phyloP scores from a whole-genome alignment of 2,329 filamentous ascomycete species.

The Phialophora macrospora region DNA sequence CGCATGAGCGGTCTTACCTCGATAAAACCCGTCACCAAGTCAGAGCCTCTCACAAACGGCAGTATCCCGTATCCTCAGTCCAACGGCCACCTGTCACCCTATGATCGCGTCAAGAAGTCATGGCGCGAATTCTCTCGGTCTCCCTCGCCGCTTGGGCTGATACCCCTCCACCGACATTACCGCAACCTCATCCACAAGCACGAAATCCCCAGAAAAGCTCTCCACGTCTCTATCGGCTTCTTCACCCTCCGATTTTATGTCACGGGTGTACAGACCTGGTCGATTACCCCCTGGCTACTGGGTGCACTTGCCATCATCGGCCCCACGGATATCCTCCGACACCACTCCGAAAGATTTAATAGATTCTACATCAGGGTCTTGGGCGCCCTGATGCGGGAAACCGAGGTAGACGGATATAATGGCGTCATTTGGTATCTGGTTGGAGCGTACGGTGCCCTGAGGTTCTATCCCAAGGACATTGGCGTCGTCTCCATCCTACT shows the following conservation, averaged over 20 bases:
- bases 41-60: slow-evolving; percentile 47
- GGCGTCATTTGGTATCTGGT: slow-evolving; percentile 96
- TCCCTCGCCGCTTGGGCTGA: slow-evolving; percentile 88
- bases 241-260: slow-evolving; percentile 85
- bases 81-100: slow-evolving; percentile 74
- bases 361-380: slow-evolving; percentile 81
- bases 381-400: slow-evolving; percentile 95
- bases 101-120: slow-evolving; percentile 63
- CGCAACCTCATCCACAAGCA: slow-evolving; percentile 92
- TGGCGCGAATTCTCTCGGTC: slow-evolving; percentile 90
- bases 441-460: slow-evolving; percentile 83
- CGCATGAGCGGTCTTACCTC: slow-evolving; percentile 58
- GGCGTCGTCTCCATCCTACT: slow-evolving; percentile 87
- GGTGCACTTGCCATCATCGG: slow-evolving; percentile 81
- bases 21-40: slow-evolving; percentile 52
- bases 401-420: slow-evolving; percentile 91
- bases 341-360: slow-evolving; percentile 81
- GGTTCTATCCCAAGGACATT: slow-evolving; percentile 90
- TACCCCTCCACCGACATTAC: slow-evolving; percentile 93
- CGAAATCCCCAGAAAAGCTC: slow-evolving; percentile 89
- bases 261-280: slow-evolving; percentile 72
- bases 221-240: slow-evolving; percentile 97
- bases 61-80: slow-evolving; percentile 44
- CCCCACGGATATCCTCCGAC: slow-evolving; percentile 78
- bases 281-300: slow-evolving; percentile 85